Evolutionary conservation across 768 basidiomycete genomes (phyloP), one percentile per base, ranked within the genome.

Genomic region (Lentinula sp.): DNA sequence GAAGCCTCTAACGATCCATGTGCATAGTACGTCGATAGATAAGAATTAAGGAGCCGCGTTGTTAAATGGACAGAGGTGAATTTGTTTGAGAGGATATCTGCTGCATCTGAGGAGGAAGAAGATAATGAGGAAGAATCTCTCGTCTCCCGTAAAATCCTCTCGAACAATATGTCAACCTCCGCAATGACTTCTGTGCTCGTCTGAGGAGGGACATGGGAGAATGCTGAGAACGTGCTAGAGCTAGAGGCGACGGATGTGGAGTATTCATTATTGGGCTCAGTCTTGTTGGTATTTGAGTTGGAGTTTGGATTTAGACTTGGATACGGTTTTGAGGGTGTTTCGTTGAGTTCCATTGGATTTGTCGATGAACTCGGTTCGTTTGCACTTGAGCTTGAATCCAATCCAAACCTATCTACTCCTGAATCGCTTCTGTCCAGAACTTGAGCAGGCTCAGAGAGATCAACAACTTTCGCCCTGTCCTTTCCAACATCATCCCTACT

Each of bases 31-130:
- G 95, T 88, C 11, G 89, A 84, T 54, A 97, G 75, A 68, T 92
- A 98, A 2, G 93, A 83, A 65, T 89, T 91, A 64, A 95, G 66
- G 5, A 97, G 80, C 1, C 81, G 78, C 0, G 91, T 66, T 0
- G 85, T 83, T 55, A 89, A 67, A 5, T 70, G 52, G 37, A 95
- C 89, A 58, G 77, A 65, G 5, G 70, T 69, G 71, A 96, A 93
- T 60, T 77, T 80, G 43, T 71, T 69, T 9, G 60, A 61, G 53
- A 62, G 62, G 45, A 59, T 49, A 35, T 32, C 34, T 37, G 57
- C 56, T 13, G 42, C 45, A 18, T 59, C 53, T 35, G 42, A 39
- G 37, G 7, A 39, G 13, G 37, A 2, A 1, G 59, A 39, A 9
- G 46, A 23, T 5, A 9, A 32, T 31, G 21, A 31, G 59, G 34